Evolutionary conservation across 768 basidiomycete genomes (phyloP).

Genomic region (Mycena filopes): DNA sequence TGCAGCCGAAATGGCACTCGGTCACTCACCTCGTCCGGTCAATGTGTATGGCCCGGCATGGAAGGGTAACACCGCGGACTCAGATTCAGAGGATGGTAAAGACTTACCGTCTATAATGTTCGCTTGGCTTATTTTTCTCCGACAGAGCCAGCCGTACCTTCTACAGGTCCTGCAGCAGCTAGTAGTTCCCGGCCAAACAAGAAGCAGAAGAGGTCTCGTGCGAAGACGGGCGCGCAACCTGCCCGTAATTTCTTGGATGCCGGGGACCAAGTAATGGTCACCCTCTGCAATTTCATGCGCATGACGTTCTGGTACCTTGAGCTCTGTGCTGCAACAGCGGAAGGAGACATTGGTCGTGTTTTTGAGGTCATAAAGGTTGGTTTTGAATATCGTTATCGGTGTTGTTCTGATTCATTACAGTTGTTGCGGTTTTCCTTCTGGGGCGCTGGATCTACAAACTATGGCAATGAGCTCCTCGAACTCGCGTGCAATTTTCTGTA

Average conservation of each 20-base stretch:
- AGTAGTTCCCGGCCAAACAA: background rate
- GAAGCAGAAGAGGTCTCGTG: background rate
- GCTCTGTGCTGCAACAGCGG: constrained; percentile 10
- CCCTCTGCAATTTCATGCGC: constrained; percentile 7
- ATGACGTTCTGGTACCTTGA: constrained; percentile 21
- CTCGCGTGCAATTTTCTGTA: constrained; percentile 33
- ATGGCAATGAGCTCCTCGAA: constrained; percentile 35
- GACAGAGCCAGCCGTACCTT: too few species aligned
- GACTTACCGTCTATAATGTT: too few species aligned
- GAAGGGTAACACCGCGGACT: background rate
- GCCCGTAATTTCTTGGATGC: constrained; percentile 5
- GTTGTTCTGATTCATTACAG: background rate
- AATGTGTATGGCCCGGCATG: constrained; percentile 2
- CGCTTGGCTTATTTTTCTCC: too few species aligned
- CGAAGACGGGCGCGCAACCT: background rate
- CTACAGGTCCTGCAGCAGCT: background rate
- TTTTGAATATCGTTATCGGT: background rate
- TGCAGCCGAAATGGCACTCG: constrained; percentile 16
- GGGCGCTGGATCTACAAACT: constrained; percentile 33
- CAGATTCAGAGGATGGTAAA: background rate
- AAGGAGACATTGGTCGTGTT: constrained; percentile 20
- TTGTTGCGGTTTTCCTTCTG: constrained; percentile 30
- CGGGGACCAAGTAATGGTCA: background rate
- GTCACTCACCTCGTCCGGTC: background rate
- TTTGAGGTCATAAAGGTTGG: constrained; percentile 14